A percentile compares a stretch with the other conserved stretches of the same genome.
Evolutionary conservation across 73 alveolate species (phyloP).

Genomic region (Uronychia binucleata): DNA sequence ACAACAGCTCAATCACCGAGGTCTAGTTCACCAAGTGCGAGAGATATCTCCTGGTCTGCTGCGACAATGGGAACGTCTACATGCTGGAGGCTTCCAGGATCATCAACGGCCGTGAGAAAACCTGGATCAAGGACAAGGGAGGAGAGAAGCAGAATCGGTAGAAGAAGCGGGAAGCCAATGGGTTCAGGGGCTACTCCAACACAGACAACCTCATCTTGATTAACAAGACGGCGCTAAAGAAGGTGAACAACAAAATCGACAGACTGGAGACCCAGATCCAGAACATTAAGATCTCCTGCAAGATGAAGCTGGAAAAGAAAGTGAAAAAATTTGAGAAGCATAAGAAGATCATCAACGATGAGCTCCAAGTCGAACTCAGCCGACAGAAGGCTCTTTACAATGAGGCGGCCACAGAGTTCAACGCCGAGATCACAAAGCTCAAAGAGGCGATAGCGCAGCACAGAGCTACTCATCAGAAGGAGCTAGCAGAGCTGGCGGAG

Average conservation of each 20-base stretch:
- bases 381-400: conserved; percentile 16
- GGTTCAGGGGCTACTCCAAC: conserved; percentile 39
- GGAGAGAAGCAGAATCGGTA: conserved; percentile 6
- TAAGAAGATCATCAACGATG: conserved; percentile 48
- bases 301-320: conserved; percentile 39
- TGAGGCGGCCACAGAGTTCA: conserved; percentile 11
- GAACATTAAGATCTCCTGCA: conserved; percentile 18
- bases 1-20: conserved; percentile 43
- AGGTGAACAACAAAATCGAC: conserved; percentile 43
- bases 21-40: conserved; percentile 23
- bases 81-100: conserved; percentile 14
- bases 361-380: conserved; percentile 29
- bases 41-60: conserved; percentile 25
- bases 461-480: conserved; percentile 19
- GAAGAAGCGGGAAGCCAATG: conserved; percentile 51
- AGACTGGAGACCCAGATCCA: conserved; percentile 37
- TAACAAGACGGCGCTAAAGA: conserved; percentile 25
- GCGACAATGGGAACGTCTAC: conserved; percentile 59
- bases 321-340: conserved; percentile 45
- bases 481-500: conserved; percentile 15
- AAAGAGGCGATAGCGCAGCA: conserved; percentile 7
- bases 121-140: conserved; percentile 37
- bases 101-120: conserved; percentile 15
- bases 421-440: conserved; percentile 15
- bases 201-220: conserved; percentile 30